Percentiles rank a stretch among this genome's conserved stretches.
Conservation (phyloP, 768 basidiomycete genomes). For the Clitopilus hobsonii region DNA sequence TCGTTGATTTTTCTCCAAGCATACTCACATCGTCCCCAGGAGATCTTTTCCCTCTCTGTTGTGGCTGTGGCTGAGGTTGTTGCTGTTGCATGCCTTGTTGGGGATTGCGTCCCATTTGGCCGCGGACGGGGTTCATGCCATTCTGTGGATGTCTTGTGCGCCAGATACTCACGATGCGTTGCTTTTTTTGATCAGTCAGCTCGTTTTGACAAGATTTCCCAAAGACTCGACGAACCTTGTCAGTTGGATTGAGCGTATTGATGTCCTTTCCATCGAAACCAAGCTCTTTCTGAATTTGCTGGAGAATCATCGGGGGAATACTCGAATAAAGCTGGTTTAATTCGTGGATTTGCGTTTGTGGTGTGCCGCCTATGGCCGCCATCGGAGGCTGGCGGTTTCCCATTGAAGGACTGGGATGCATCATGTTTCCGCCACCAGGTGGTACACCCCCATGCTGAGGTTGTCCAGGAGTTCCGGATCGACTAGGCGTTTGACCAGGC, state of each 20-base stretch:
- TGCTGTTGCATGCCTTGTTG: conserved; percentile 19
- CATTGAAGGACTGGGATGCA: conserved; percentile 58
- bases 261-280: conserved; percentile 44
- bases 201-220: conserved; percentile 1
- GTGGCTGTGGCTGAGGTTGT: conserved; percentile 24
- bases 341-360: not conserved
- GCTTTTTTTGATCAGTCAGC: conserved; percentile 20
- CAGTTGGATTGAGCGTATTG: conserved; percentile 34
- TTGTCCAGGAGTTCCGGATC: conserved; percentile 33
- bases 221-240: conserved; percentile 50
- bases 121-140: conserved; percentile 15
- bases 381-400: conserved; percentile 40
- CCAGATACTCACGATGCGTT: conserved; percentile 23
- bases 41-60: conserved; percentile 57
- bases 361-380: not conserved
- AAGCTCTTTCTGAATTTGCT: conserved; percentile 34
- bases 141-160: conserved; percentile 18
- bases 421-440: conserved; percentile 36
- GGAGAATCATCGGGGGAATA: not conserved
- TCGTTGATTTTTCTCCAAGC: not conserved
- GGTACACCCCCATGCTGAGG: conserved; percentile 5
- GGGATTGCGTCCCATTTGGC: conserved; percentile 26
- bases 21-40: conserved; percentile 54
- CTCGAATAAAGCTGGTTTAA: not conserved
- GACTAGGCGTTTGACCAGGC: conserved; percentile 53